These are phyloP conservation scores for Houttuynia cordata DNA, from an alignment of 164 flowering plant genomes.

Conservation along the genomic window DNA sequence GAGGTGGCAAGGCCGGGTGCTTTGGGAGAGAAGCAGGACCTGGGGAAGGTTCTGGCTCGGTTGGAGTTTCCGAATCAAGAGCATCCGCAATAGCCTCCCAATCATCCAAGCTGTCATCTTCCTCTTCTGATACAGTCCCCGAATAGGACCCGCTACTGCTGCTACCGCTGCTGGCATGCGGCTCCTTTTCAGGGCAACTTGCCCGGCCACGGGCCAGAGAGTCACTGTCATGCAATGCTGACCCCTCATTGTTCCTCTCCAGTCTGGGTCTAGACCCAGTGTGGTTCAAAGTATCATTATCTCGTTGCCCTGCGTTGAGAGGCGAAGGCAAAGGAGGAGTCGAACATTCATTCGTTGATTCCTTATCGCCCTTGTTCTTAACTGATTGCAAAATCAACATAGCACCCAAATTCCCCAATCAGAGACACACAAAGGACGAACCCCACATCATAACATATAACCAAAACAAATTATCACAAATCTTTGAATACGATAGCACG, in stretches of 20 bases:
- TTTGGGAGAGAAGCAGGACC: slow-evolving; percentile 6
- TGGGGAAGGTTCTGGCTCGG: slow-evolving; percentile 5
- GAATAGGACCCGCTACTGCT: slow-evolving; percentile 39
- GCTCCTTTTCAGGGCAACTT: slow-evolving; percentile 32
- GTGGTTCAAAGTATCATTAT: slow-evolving; percentile 16
- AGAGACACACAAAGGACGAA: neutral
- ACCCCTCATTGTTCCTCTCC: slow-evolving; percentile 19
- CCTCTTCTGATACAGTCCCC: slow-evolving; percentile 43
- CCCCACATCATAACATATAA: neutral
- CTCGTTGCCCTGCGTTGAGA: slow-evolving; percentile 4
- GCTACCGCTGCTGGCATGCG: slow-evolving; percentile 34
- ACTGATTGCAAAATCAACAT: slow-evolving; percentile 2
- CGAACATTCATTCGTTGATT: slow-evolving; percentile 20
- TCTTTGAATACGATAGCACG: neutral
- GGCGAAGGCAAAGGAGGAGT: slow-evolving; percentile 8
- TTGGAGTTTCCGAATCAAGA: slow-evolving; percentile 18
- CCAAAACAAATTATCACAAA: neutral
- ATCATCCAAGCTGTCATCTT: slow-evolving; percentile 59
- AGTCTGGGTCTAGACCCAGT: slow-evolving; percentile 22
- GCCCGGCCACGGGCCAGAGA: slow-evolving; percentile 38
- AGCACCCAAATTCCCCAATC: neutral
- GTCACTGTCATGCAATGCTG: slow-evolving; percentile 34
- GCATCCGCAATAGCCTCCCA: slow-evolving; percentile 60
- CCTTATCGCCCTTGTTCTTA: slow-evolving; percentile 43
- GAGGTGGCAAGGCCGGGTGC: neutral